These are phyloP conservation scores for Paraconiothyrium sp. DNA, from an alignment of 2,329 filamentous ascomycete species.

Conservation along the genomic window DNA sequence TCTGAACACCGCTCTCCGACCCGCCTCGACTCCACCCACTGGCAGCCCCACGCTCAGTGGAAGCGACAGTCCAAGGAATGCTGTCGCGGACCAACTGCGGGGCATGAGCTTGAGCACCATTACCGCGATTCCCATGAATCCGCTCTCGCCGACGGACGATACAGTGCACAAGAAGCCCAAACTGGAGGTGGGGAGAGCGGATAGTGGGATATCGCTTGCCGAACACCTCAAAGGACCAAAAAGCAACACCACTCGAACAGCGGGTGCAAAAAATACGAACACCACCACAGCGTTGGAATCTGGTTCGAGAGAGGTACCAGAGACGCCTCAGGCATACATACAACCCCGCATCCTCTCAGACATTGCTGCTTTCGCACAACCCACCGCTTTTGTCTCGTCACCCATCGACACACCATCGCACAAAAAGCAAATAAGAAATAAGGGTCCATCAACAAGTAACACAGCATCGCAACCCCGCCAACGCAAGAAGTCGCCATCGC, in stretches of 20 bases:
- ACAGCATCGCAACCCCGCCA: conserved; percentile 28
- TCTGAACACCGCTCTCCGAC: conserved; percentile 45
- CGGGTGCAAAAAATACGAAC: conserved; percentile 18
- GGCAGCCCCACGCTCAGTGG: conserved; percentile 34
- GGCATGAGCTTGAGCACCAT: conserved; percentile 41
- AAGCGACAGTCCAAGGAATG: conserved; percentile 47
- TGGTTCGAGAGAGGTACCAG: conserved; percentile 35
- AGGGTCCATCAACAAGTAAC: conserved; percentile 18
- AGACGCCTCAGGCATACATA: conserved; percentile 40
- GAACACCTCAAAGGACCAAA: conserved; percentile 21
- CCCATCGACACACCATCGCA: conserved; percentile 19
- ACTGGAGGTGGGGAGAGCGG: conserved; percentile 34
- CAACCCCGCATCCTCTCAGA: conserved; percentile 46
- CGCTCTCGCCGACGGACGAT: conserved; percentile 47
- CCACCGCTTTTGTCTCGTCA: conserved; percentile 37
- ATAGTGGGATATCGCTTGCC: conserved; percentile 28
- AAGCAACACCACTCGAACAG: conserved; percentile 5
- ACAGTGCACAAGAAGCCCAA: conserved; percentile 49
- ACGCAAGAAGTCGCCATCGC: conserved; percentile 41
- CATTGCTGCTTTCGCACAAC: conserved; percentile 42
- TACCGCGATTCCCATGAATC: conserved; percentile 43
- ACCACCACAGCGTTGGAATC: conserved; percentile 14
- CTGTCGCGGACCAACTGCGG: conserved; percentile 47
- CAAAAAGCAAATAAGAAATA: conserved; percentile 14
- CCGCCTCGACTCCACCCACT: conserved; percentile 33